Conservation (phyloP, 2,329 filamentous ascomycete species). For the Venturia carpophila region DNA sequence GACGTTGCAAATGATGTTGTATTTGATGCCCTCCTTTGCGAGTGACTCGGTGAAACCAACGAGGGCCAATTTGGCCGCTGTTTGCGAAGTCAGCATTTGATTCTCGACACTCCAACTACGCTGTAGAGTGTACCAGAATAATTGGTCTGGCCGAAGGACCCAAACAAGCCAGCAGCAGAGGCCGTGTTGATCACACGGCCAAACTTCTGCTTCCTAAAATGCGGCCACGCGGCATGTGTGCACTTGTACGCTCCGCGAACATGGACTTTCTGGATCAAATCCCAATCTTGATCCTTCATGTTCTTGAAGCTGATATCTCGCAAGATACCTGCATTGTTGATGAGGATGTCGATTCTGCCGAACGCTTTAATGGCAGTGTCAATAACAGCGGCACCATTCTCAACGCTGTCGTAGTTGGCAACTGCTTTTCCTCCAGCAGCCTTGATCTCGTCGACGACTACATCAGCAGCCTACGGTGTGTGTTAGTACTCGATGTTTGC, state of each 20-base stretch:
- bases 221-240: slow-evolving; percentile 85
- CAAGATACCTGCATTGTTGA: slow-evolving; percentile 97
- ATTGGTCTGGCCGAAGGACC: slow-evolving; percentile 91
- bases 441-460: slow-evolving; percentile 76
- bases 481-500: slow-evolving; percentile 2
- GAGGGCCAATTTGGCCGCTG: slow-evolving; percentile 79
- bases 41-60: slow-evolving; percentile 91
- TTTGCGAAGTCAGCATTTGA: not conserved
- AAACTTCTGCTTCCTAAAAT: slow-evolving; percentile 99
- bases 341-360: slow-evolving; percentile 84
- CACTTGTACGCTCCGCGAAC: slow-evolving; percentile 94
- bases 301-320: slow-evolving; percentile 98
- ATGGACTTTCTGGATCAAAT: slow-evolving; percentile 87
- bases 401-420: slow-evolving; percentile 93
- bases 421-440: slow-evolving; percentile 88
- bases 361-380: slow-evolving; percentile 73
- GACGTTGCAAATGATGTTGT: slow-evolving; percentile 85
- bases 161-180: slow-evolving; percentile 91
- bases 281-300: slow-evolving; percentile 96
- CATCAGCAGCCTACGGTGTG: slow-evolving; percentile 61
- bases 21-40: slow-evolving; percentile 87
- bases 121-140: slow-evolving; percentile 58
- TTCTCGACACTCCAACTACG: too few relatives aligned
- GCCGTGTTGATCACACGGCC: slow-evolving; percentile 94
- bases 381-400: slow-evolving; percentile 90